phyloP scores from a whole-genome alignment of 2,329 filamentous ascomycete species.

The Penicillium sp. region DNA sequence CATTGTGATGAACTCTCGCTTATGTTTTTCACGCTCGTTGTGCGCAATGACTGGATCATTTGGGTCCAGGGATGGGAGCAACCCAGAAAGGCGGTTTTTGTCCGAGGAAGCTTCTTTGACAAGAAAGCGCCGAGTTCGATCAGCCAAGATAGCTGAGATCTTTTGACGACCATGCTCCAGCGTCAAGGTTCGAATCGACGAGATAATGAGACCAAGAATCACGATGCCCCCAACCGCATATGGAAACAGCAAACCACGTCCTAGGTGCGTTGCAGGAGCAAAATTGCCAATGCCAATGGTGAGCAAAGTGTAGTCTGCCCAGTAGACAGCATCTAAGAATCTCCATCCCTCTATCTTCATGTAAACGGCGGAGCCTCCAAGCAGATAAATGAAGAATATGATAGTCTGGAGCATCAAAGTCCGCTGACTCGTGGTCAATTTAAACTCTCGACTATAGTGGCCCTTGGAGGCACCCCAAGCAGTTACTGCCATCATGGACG shows the following conservation, averaged over 20 bases:
- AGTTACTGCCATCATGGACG: slow-evolving; percentile 54
- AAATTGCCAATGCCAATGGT: slow-evolving; percentile 38
- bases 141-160: slow-evolving; percentile 33
- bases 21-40: slow-evolving; percentile 26
- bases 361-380: slow-evolving; percentile 40
- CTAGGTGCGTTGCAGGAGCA: slow-evolving; percentile 31
- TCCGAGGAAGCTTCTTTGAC: slow-evolving; percentile 25
- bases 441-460: slow-evolving; percentile 57
- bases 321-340: slow-evolving; percentile 37
- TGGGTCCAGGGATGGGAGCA: slow-evolving; percentile 17
- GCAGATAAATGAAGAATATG: slow-evolving; percentile 40
- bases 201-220: slow-evolving; percentile 35
- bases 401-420: slow-evolving; percentile 51
- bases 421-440: slow-evolving; percentile 55
- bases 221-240: slow-evolving; percentile 37
- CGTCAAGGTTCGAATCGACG: slow-evolving; percentile 37
- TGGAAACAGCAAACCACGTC: slow-evolving; percentile 35
- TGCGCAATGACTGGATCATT: background rate
- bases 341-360: slow-evolving; percentile 36
- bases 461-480: slow-evolving; percentile 54
- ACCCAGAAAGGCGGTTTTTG: slow-evolving; percentile 7
- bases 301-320: slow-evolving; percentile 35
- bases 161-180: slow-evolving; percentile 40
- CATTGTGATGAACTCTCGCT: slow-evolving; percentile 47
- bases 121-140: slow-evolving; percentile 32